These are phyloP conservation scores for Nothophaeocryptopus gaeumannii DNA, from an alignment of 2,329 filamentous ascomycete species.

Conservation along the genomic window DNA sequence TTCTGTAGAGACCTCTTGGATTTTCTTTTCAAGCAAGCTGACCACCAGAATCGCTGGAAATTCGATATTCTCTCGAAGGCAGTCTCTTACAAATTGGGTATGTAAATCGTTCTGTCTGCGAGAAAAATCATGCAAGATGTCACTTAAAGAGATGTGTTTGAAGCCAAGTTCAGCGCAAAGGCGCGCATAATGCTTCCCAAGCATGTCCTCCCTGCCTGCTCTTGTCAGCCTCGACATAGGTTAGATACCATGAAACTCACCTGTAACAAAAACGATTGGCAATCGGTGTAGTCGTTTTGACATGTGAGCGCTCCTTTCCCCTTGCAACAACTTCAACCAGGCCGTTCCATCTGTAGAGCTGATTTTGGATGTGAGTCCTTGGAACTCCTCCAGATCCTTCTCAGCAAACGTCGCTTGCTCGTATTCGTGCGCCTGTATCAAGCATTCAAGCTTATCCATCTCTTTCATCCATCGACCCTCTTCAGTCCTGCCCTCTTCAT, in stretches of 20 bases:
- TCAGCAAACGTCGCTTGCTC: constrained; percentile 4
- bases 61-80: constrained; percentile 4
- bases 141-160: constrained; percentile 4
- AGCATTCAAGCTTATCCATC: constrained; percentile 5
- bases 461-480: constrained; percentile 5
- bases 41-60: constrained; percentile 2
- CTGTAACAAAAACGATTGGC: constrained; percentile 5
- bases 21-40: constrained; percentile 4
- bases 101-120: constrained; percentile 3
- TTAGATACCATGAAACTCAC: constrained; percentile 5
- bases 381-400: constrained; percentile 3
- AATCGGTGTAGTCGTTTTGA: constrained; percentile 5
- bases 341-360: constrained; percentile 3
- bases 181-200: constrained; percentile 2
- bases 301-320: constrained; percentile 4
- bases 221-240: constrained; percentile 2
- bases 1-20: constrained; percentile 4
- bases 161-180: constrained; percentile 5
- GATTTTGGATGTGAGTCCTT: constrained; percentile 4
- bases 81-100: constrained; percentile 3
- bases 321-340: constrained; percentile 3
- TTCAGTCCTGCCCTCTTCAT: constrained; percentile 5
- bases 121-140: constrained; percentile 5
- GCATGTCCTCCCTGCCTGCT: constrained; percentile 2
- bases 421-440: constrained; percentile 5